phyloP scores from a whole-genome alignment of 352 stramenopile genomes.

The Globisporangium paddicum region DNA sequence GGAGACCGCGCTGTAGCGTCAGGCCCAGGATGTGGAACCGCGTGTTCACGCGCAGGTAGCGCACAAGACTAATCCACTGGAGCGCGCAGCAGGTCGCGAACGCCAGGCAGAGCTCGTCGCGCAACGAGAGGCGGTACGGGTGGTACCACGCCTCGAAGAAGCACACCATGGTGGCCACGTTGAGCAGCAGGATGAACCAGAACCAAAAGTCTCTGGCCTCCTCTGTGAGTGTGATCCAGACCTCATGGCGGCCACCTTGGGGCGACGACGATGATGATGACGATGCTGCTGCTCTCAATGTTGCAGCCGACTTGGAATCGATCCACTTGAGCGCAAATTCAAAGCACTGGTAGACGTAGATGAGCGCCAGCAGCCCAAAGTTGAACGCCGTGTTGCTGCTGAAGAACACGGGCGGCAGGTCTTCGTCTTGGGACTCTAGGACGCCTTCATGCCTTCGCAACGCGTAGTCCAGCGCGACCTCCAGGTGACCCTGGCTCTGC shows the following conservation, averaged over 20 bases:
- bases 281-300: slow-evolving; percentile 15
- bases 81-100: slow-evolving; percentile 67
- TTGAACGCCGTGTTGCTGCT: slow-evolving; percentile 38
- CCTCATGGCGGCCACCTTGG: not conserved
- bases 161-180: slow-evolving; percentile 45
- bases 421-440: slow-evolving; percentile 1
- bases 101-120: slow-evolving; percentile 46
- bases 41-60: slow-evolving; percentile 64
- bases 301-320: slow-evolving; percentile 13
- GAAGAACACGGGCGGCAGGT: slow-evolving; percentile 45
- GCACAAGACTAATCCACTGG: slow-evolving; percentile 73
- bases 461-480: slow-evolving; percentile 56
- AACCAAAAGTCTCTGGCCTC: slow-evolving; percentile 59
- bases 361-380: slow-evolving; percentile 33
- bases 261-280: not conserved
- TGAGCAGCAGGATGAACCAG: slow-evolving; percentile 47
- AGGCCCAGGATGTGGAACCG: slow-evolving; percentile 75
- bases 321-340: slow-evolving; percentile 46
- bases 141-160: slow-evolving; percentile 49
- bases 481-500: slow-evolving; percentile 62
- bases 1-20: slow-evolving; percentile 62
- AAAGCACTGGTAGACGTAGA: slow-evolving; percentile 40
- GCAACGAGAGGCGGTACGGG: slow-evolving; percentile 45
- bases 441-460: slow-evolving; percentile 16
- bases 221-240: slow-evolving; percentile 12